phyloP scores from a whole-genome alignment of 768 basidiomycete genomes.

The Lactifluus volemus region DNA sequence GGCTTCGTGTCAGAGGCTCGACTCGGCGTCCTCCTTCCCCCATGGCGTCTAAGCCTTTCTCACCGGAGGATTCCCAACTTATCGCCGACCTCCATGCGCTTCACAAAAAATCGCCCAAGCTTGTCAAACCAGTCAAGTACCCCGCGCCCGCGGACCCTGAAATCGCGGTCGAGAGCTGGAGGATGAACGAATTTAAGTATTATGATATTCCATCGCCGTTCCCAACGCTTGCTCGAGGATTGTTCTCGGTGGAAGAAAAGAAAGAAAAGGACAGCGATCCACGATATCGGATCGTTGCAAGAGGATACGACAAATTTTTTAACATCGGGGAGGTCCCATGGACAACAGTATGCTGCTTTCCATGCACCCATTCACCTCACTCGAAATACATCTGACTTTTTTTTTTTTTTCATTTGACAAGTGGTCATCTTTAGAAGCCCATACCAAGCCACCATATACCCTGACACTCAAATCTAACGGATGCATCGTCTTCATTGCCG shows the following conservation, averaged over 20 bases:
- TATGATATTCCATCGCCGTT: slow-evolving; percentile 84
- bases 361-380: not conserved
- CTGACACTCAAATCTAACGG: slow-evolving; percentile 93
- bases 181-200: slow-evolving; percentile 97
- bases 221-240: slow-evolving; percentile 87
- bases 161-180: slow-evolving; percentile 74
- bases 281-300: slow-evolving; percentile 58
- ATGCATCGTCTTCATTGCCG: slow-evolving; percentile 92
- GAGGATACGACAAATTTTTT: slow-evolving; percentile 99
- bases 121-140: slow-evolving; percentile 53
- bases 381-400: not conserved
- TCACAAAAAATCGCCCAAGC: slow-evolving; percentile 49
- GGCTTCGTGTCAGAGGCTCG: not conserved
- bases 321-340: slow-evolving; percentile 95
- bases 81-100: slow-evolving; percentile 44
- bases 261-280: slow-evolving; percentile 27
- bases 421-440: slow-evolving; percentile 66
- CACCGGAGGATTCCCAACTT: slow-evolving; percentile 48
- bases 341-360: slow-evolving; percentile 60
- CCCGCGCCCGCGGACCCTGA: slow-evolving; percentile 46
- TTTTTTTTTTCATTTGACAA: slow-evolving; percentile 25
- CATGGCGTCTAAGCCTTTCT: slow-evolving; percentile 23
- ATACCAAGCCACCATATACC: slow-evolving; percentile 72
- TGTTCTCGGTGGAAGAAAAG: slow-evolving; percentile 60
- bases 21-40: not conserved